Evolutionary conservation across 108 stramenopile species (phyloP).

Genomic region (Seminavis robusta): DNA sequence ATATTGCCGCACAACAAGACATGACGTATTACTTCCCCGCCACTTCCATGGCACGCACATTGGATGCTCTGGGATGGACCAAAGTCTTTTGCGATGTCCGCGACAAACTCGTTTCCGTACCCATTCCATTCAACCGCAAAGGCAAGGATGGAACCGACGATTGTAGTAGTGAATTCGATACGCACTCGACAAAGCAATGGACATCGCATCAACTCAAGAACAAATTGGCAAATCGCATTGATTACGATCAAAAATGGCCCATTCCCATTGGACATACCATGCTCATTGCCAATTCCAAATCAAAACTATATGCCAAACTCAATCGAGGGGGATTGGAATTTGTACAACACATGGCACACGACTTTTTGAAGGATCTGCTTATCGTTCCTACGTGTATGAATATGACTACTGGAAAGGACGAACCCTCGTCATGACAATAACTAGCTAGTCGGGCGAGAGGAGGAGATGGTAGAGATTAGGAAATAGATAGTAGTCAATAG

Average conservation of each 20-base stretch:
- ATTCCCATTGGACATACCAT: conserved; percentile 73
- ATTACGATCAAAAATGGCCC: conserved; percentile 2
- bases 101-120: conserved; percentile 20
- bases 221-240: conserved; percentile 5
- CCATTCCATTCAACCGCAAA: conserved; percentile 3
- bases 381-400: too few species aligned
- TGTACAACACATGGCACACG: too few species aligned
- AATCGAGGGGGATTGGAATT: conserved; percentile 54
- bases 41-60: conserved; percentile 31
- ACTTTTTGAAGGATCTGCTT: too few species aligned
- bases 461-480: too few species aligned
- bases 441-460: too few species aligned
- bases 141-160: conserved; percentile 5
- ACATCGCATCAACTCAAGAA: conserved; percentile 28
- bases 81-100: conserved; percentile 78
- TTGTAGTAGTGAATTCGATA: neutral
- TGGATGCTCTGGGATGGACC: conserved; percentile 80
- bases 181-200: conserved; percentile 15
- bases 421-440: too few species aligned
- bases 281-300: conserved; percentile 68
- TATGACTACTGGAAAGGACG: too few species aligned
- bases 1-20: too few species aligned
- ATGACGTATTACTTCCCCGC: neutral
- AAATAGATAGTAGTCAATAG: too few species aligned
- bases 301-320: conserved; percentile 31